A percentile compares a stretch with the other conserved stretches of the same genome.
Evolutionary conservation across 768 basidiomycete species (phyloP).

Genomic region (Phaeolepiota aurea): DNA sequence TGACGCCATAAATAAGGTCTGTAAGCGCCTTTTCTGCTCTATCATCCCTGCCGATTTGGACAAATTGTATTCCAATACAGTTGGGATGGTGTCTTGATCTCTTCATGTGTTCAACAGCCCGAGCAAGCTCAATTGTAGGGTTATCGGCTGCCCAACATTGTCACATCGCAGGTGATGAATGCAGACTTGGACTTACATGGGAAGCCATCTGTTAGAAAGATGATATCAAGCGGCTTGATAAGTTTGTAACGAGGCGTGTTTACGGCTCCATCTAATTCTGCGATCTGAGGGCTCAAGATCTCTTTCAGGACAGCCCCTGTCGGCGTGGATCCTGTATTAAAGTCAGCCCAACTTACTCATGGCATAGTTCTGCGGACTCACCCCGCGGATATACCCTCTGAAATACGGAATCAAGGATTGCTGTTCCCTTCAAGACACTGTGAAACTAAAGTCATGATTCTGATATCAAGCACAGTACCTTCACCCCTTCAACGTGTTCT

Average conservation of each 20-base stretch:
- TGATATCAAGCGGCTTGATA: slow-evolving; percentile 21
- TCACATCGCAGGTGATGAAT: background rate
- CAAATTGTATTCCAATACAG: slow-evolving; percentile 22
- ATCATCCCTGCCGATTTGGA: slow-evolving; percentile 22
- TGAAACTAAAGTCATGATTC: too few relatives aligned
- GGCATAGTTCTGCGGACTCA: too few relatives aligned
- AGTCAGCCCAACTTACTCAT: too few relatives aligned
- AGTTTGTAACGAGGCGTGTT: slow-evolving; percentile 10
- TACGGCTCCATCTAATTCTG: slow-evolving; percentile 12
- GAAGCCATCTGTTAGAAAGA: slow-evolving; percentile 23
- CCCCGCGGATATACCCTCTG: too few relatives aligned
- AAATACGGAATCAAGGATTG: too few relatives aligned
- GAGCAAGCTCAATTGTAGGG: slow-evolving; percentile 12
- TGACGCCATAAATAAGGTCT: slow-evolving; percentile 16
- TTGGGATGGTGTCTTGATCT: slow-evolving; percentile 21
- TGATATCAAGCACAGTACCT: too few relatives aligned
- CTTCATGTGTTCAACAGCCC: slow-evolving; percentile 14
- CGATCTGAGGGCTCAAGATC: slow-evolving; percentile 14
- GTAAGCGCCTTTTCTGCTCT: slow-evolving; percentile 13
- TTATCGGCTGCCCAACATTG: slow-evolving; percentile 9
- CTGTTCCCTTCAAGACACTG: too few relatives aligned
- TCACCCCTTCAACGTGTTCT: background rate
- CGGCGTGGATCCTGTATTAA: slow-evolving; percentile 16
- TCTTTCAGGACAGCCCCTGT: slow-evolving; percentile 17
- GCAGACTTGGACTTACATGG: slow-evolving; percentile 12